These are phyloP conservation scores for Firmiana major DNA, from an alignment of 345 rosid genomes.

Conservation along the genomic window DNA sequence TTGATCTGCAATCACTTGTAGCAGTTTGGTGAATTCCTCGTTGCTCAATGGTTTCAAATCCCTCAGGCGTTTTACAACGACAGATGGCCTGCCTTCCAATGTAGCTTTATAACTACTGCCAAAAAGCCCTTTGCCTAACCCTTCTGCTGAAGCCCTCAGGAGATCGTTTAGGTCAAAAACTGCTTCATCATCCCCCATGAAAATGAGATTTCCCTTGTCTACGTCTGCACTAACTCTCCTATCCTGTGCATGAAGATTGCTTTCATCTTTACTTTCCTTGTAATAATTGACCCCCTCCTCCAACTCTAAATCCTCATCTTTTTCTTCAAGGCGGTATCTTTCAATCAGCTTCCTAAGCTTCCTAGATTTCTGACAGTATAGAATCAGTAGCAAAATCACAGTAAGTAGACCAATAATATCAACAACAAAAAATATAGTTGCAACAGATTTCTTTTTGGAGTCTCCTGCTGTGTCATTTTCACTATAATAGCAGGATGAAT, in stretches of 20 bases:
- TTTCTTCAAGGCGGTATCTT: background rate
- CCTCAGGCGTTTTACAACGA: constrained; percentile 43
- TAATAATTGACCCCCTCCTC: background rate
- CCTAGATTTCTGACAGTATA: constrained; percentile 30
- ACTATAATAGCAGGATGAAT: constrained; percentile 21
- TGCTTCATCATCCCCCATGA: constrained; percentile 25
- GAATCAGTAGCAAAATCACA: constrained; percentile 30
- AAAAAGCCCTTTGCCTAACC: constrained; percentile 47
- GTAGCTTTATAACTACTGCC: constrained; percentile 45
- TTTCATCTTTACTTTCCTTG: background rate
- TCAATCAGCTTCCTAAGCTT: constrained; percentile 17
- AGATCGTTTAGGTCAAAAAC: constrained; percentile 38
- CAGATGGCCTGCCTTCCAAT: constrained; percentile 29
- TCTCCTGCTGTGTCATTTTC: background rate
- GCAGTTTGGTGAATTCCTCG: constrained; percentile 39
- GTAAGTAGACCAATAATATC: constrained; percentile 29
- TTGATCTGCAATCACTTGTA: constrained; percentile 24
- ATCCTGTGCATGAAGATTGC: background rate
- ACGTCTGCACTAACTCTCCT: background rate
- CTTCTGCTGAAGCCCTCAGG: constrained; percentile 47
- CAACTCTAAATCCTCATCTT: background rate
- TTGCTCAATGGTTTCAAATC: constrained; percentile 46
- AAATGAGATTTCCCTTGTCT: constrained; percentile 32
- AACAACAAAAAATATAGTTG: constrained; percentile 24
- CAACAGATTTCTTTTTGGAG: constrained; percentile 3